Evolutionary conservation across 352 stramenopile species (phyloP).

Genomic region (Pythium vanterpoolii): DNA sequence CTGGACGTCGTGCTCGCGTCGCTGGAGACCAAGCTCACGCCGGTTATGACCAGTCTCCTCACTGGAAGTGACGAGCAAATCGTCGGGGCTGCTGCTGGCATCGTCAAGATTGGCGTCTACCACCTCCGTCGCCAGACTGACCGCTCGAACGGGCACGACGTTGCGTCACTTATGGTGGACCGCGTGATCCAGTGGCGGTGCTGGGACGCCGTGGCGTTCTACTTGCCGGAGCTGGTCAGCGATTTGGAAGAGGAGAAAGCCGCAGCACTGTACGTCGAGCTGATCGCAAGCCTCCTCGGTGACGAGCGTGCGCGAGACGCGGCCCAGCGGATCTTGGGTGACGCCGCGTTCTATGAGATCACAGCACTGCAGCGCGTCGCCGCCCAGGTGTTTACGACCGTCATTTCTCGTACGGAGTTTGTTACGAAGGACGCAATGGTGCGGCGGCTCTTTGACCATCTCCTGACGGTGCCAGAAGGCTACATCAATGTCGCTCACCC

Average conservation of each 20-base stretch:
- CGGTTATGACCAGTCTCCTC: slow-evolving; percentile 43
- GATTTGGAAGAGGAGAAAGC: slow-evolving; percentile 21
- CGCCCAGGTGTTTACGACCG: slow-evolving; percentile 28
- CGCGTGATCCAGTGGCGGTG: slow-evolving; percentile 57
- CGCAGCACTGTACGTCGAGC: slow-evolving; percentile 7
- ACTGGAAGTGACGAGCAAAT: slow-evolving; percentile 10
- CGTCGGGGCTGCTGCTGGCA: slow-evolving; percentile 32
- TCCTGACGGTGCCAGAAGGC: slow-evolving; percentile 15
- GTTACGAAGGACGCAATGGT: neutral
- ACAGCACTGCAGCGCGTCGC: slow-evolving; percentile 37
- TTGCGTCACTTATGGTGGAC: slow-evolving; percentile 49
- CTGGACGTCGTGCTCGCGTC: slow-evolving; percentile 44
- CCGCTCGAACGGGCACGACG: slow-evolving; percentile 14
- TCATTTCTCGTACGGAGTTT: neutral
- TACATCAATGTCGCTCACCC: slow-evolving; percentile 9
- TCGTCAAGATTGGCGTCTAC: slow-evolving; percentile 79
- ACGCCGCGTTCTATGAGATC: slow-evolving; percentile 86
- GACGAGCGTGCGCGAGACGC: slow-evolving; percentile 7
- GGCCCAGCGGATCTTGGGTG: slow-evolving; percentile 43
- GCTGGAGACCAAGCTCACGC: slow-evolving; percentile 28
- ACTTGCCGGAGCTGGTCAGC: slow-evolving; percentile 59
- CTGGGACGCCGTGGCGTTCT: slow-evolving; percentile 72
- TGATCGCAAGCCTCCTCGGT: slow-evolving; percentile 17
- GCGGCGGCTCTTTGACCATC: slow-evolving; percentile 15
- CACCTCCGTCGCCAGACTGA: slow-evolving; percentile 35